Evolutionary conservation across 306 rosid genomes (phyloP), one percentile per base, ranked within the genome.

Genomic region (Acacia crassicarpa): DNA sequence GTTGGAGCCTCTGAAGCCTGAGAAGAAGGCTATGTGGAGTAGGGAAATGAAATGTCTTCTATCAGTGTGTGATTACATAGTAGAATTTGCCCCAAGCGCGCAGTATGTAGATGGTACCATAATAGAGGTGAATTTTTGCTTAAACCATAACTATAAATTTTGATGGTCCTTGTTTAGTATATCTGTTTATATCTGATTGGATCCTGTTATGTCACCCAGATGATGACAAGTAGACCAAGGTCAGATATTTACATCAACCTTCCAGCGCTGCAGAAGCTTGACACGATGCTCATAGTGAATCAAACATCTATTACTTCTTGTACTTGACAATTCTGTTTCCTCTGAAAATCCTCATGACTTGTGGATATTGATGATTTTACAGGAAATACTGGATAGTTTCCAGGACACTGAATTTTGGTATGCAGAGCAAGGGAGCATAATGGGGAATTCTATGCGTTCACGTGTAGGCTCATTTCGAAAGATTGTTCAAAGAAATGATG

Each of bases 1-100:
- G 88, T 72, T 96, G 81, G 97, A 90, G 87, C 98, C 99, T 23
- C 73, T 93, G 80, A 89, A 91, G 49, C 83, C 89, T 19, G 97
- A 93, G 89, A 96, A 96, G 89, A 96, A 92, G 82, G 94, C 92
- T 23, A 83, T 92, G 94, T 96, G 99, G 99, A 96, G 86, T 85
- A 92, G 98, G 84, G 99, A 96, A 87, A 93, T 91, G 98, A 83
- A 78, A 63, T 96, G 99, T 67, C 94, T 96, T 65, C 74, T 96
- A 76, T 96, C 98, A 1, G 94, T 96, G 30, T 96, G 99, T 85
- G 99, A 93, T 79, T 86, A 89, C 91, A 93, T 96, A n/a, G 94
- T 96, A 69, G 99, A 93, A 67, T 89, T 96, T 68, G 86, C 91
- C 63, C 95, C 98, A 82, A 83, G 87, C 61, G 85, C 90, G 78